Conservation (phyloP, 495 filamentous ascomycete genomes). For the Daldinia decipiens region DNA sequence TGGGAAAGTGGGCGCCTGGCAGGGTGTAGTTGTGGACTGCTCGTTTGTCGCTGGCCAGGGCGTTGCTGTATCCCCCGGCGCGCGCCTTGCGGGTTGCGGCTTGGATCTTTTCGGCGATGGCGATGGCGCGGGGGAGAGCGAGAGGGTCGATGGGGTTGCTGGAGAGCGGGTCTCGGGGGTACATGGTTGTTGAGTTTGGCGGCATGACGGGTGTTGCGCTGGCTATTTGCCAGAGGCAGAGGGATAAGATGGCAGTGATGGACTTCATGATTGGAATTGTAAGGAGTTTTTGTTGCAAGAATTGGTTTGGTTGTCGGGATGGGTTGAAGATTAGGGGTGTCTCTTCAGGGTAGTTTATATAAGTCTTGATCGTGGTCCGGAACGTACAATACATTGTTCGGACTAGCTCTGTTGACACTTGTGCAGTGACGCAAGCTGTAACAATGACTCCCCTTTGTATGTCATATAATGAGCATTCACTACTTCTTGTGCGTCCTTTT, state of each 20-base stretch:
- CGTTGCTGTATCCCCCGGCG: not conserved
- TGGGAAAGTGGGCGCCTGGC: not conserved
- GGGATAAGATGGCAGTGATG: not conserved
- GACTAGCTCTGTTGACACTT: not conserved
- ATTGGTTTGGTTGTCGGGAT: not conserved
- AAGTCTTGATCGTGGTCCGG: not conserved
- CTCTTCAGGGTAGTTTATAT: not conserved
- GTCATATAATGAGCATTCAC: not conserved
- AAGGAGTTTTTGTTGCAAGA: not conserved
- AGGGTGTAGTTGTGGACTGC: not conserved
- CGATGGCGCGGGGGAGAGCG: not conserved
- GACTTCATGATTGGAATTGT: conserved; percentile 13
- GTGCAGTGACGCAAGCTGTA: not conserved
- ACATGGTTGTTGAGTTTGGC: not conserved
- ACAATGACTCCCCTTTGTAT: not conserved
- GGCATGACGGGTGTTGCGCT: conserved; percentile 3
- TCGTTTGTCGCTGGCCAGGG: not conserved
- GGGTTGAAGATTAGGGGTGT: not conserved
- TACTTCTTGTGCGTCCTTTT: not conserved
- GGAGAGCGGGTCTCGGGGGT: not conserved
- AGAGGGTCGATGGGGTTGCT: not conserved
- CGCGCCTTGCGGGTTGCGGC: not conserved
- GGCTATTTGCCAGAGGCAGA: conserved; percentile 24
- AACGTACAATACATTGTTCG: not conserved
- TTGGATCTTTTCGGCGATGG: not conserved